phyloP scores from a whole-genome alignment of 1,139 yeast species.

The Candida glucosophila region DNA sequence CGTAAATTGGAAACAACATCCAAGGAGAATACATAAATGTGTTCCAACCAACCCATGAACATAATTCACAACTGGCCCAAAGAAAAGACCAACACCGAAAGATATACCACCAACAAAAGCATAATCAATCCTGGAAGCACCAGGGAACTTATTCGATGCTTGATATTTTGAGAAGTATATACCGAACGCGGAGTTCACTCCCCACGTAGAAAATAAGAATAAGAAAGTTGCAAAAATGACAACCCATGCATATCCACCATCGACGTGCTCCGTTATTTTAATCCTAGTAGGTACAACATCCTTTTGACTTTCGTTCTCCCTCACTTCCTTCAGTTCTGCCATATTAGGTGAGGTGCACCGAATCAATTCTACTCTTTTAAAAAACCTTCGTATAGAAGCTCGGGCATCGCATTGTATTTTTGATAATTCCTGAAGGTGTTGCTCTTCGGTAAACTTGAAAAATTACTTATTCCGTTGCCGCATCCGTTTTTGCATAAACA shows the following conservation, averaged over 20 bases:
- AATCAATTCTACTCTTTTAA: no score
- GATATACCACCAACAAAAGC: constrained; percentile 36
- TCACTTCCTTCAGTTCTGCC: no score
- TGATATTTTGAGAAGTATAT: constrained; percentile 41
- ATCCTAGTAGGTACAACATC: no score
- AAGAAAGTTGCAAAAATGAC: constrained; percentile 33
- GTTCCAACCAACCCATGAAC: constrained; percentile 32
- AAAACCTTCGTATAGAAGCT: no score
- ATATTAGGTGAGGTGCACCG: no score
- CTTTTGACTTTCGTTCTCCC: no score
- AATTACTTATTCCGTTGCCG: no score
- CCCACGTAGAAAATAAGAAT: constrained; percentile 42
- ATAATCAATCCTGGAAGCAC: constrained; percentile 35
- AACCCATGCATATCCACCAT: constrained; percentile 42
- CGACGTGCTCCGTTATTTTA: constrained; percentile 1
- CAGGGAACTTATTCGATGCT: constrained; percentile 22
- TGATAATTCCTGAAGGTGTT: no score
- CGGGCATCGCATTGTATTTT: no score
- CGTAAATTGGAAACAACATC: constrained; percentile 40
- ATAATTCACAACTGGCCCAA: constrained; percentile 33
- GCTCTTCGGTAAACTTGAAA: no score
- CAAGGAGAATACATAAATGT: constrained; percentile 26
- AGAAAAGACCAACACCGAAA: constrained; percentile 27
- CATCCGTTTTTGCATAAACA: no score
- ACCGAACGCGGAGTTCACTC: constrained; percentile 47